phyloP scores from a whole-genome alignment of 805 yeast genomes.

The Saccharomycopsis sp. region DNA sequence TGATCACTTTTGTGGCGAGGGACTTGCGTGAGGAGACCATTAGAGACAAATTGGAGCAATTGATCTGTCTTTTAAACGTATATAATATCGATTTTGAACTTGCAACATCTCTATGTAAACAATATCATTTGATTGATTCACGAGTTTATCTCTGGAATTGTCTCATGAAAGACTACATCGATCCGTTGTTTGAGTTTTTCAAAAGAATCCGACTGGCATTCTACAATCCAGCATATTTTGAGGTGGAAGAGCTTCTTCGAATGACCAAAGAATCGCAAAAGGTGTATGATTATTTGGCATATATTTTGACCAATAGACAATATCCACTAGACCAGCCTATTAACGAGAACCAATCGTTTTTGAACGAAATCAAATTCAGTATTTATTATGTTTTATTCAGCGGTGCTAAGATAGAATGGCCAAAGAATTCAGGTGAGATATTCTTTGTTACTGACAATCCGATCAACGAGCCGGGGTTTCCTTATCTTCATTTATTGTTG shows the following conservation, averaged over 20 bases:
- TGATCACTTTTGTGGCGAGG: conserved; percentile 46
- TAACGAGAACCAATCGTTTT: conserved; percentile 28
- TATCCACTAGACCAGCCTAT: conserved; percentile 65
- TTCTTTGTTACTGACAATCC: conserved; percentile 26
- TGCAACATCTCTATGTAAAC: conserved; percentile 55
- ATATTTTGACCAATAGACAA: conserved; percentile 66
- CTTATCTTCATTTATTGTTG: conserved; percentile 59
- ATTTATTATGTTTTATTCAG: conserved; percentile 56
- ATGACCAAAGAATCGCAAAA: conserved; percentile 26
- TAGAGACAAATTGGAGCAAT: conserved; percentile 46
- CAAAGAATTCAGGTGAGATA: conserved; percentile 31
- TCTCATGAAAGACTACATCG: conserved; percentile 59
- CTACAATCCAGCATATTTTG: conserved; percentile 3
- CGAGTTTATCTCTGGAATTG: conserved; percentile 65
- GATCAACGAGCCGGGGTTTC: conserved; percentile 49
- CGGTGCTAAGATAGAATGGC: conserved; percentile 45
- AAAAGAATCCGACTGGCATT: conserved; percentile 7
- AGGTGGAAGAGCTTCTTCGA: conserved; percentile 10
- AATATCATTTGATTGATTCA: conserved; percentile 53
- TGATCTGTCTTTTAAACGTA: conserved; percentile 65
- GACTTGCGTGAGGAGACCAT: conserved; percentile 12
- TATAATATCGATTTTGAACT: conserved; percentile 69
- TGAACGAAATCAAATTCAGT: conserved; percentile 39
- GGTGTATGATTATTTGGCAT: conserved; percentile 58
- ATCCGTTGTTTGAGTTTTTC: conserved; percentile 60